phyloP scores from a whole-genome alignment of 352 stramenopile genomes.

The Aphanomyces euteiches region DNA sequence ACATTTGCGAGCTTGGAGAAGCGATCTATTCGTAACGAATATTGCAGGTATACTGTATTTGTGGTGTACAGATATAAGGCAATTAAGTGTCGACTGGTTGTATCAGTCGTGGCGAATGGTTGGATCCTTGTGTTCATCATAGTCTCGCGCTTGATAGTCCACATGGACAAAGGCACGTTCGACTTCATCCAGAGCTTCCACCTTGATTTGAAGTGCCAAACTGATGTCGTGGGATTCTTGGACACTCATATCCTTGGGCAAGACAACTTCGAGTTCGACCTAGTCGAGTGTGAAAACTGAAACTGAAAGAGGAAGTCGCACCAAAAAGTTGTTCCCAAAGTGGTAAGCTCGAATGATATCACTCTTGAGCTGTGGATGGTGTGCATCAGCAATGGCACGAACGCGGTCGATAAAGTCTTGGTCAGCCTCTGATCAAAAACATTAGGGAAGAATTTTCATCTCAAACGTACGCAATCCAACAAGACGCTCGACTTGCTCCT shows the following conservation, averaged over 20 bases:
- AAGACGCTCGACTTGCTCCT: slow-evolving; percentile 92
- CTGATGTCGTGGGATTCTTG: slow-evolving; percentile 95
- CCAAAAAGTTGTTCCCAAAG: slow-evolving; percentile 96
- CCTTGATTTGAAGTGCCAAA: slow-evolving; percentile 94
- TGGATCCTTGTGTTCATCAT: slow-evolving; percentile 87
- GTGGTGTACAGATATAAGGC: not conserved
- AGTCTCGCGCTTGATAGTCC: slow-evolving; percentile 90
- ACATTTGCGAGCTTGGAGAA: no score
- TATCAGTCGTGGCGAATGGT: slow-evolving; percentile 43
- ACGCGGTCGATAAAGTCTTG: slow-evolving; percentile 93
- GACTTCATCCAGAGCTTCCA: slow-evolving; percentile 94
- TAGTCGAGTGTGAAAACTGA: not conserved
- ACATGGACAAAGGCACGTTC: slow-evolving; percentile 98
- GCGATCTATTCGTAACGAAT: not conserved
- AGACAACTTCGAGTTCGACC: slow-evolving; percentile 76
- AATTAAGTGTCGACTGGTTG: not conserved
- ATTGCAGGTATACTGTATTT: not conserved
- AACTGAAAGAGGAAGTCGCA: not conserved
- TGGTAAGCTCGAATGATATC: slow-evolving; percentile 95
- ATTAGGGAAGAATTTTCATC: not conserved
- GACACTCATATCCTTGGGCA: slow-evolving; percentile 88
- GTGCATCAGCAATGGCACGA: slow-evolving; percentile 75
- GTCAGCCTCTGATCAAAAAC: slow-evolving; percentile 59
- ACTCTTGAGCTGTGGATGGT: slow-evolving; percentile 86
- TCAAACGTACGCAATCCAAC: slow-evolving; percentile 66